Evolutionary conservation across 768 basidiomycete species (phyloP), one percentile per base, ranked within the genome.

Genomic region (Scleroderma bovista): DNA sequence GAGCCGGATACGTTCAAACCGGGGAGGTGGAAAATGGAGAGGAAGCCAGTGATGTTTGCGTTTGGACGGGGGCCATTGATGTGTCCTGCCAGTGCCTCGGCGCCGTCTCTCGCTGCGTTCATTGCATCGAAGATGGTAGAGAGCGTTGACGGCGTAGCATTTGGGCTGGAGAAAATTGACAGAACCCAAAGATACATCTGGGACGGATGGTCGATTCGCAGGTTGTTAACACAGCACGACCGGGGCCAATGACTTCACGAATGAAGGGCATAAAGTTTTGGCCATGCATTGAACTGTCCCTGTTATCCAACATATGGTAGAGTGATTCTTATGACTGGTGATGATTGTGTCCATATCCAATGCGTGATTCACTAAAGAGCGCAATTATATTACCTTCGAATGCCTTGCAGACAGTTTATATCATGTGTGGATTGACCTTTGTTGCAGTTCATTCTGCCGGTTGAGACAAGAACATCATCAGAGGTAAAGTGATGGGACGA

Each of bases 51-150:
- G 16, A 57, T 75, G 12, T 40, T 69, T 3, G 68, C 75, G 1
- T 81, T 82, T 57, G 79, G 80, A 10, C 54, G 59, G 45, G 78
- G 2, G 64, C 46, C 58, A 7, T 60, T 78, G 15, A 23, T 15
- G 24, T 81, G 79, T 51, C 67, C 75, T 8, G 81, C 76, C 1
- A 57, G 58, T 16, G 63, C 60, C 3, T 80, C 80, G 73, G 81
- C 77, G 6, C 74, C 78, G 1, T 69, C 75, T 44, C 76, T 78
- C 1, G 76, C 73, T 3, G 81, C 69, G 0, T 52, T 80, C 2
- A 67, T 84, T 24, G 69, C 70, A 3, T 75, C 72, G 1, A 70
- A 67, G 12, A 51, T 80, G 4, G 48, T 79, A 3, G 67, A 72
- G 20, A 62, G 59, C 11, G 37, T 74, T 13, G 56, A 63, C 23